Evolutionary conservation across 2,329 filamentous ascomycete genomes (phyloP), one percentile per base, ranked within the genome.

Genomic region (Curvularia sp.): DNA sequence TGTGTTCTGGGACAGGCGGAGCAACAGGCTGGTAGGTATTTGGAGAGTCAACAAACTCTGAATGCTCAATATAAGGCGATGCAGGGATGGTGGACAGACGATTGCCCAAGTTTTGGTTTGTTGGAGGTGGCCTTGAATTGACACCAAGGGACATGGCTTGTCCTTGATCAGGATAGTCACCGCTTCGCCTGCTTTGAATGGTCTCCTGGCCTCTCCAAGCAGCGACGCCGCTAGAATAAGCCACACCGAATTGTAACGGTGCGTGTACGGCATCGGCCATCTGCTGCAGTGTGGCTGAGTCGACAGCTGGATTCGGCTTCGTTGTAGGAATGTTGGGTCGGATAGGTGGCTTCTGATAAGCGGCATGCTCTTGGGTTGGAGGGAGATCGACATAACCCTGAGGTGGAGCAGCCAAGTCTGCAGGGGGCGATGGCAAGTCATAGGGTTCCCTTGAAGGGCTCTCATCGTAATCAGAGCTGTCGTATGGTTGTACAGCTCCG

Each of bases 241-340:
- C 77, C 45, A 73, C 50, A 8, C 70, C 70, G n/a, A 57, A 71
- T 64, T 59, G 73, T 52, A 67, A 72, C 72, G 46, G 80, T 73
- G 86, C 76, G 21, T 84, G 85, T 53, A 86, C 86, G 45, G 89
- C 90, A 65, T 89, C 89, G 30, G 87, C 87, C 73, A 98, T 83
- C 73, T 97, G 92, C 43, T 88, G 84, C 45, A 97, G 82, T 0
- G 94, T 98, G 1, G 87, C 88, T 66, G 84, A 86, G 25, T 95
- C 97, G 74, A 98, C 88, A 21, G 92, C 89, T 66, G 89, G 93
- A 67, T 92, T 95, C 50, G 91, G 92, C 63, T 88, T 88, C 61
- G 91, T 89, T 68, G 94, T 82, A 72, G 92, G 89, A 57, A 91
- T 87, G 66, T 90, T 87, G 0, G 91, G 91, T 61, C 86, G 86